Conservation (phyloP, 2,329 filamentous ascomycete genomes). For the Fusarium praegraminearum region DNA sequence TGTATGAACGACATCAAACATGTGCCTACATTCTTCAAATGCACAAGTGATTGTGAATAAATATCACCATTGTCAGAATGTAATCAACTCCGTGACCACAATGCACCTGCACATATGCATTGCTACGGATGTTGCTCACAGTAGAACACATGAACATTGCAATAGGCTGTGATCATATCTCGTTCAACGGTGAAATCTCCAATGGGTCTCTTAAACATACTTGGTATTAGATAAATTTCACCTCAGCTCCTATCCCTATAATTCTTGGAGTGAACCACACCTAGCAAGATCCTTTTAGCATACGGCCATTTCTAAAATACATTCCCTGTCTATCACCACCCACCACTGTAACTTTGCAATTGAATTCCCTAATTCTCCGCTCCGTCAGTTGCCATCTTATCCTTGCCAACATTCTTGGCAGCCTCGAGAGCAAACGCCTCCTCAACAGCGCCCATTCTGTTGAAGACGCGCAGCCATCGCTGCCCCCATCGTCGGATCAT, state of each 20-base stretch:
- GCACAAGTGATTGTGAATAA: neutral
- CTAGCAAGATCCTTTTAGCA: constrained; percentile 20
- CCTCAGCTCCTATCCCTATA: neutral
- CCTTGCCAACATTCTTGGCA: constrained; percentile 40
- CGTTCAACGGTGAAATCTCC: neutral
- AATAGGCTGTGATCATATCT: neutral
- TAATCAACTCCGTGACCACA: neutral
- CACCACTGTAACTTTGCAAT: constrained; percentile 30
- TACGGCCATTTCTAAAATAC: constrained; percentile 29
- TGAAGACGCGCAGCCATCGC: constrained; percentile 88
- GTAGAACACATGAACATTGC: too few species aligned
- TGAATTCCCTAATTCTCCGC: constrained; percentile 37
- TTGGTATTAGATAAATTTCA: neutral
- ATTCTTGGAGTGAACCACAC: neutral
- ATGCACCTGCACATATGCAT: neutral
- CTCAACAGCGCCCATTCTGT: constrained; percentile 85
- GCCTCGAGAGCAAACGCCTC: constrained; percentile 70
- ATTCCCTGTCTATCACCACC: constrained; percentile 1
- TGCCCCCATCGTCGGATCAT: constrained; percentile 83
- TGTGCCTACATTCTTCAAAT: neutral
- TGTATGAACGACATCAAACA: constrained; percentile 9
- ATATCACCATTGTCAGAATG: neutral
- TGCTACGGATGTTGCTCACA: neutral
- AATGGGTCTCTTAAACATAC: neutral
- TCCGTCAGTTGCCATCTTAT: constrained; percentile 37